phyloP scores from a whole-genome alignment of 768 basidiomycete genomes.

The Sporobolomyces phaffii region DNA sequence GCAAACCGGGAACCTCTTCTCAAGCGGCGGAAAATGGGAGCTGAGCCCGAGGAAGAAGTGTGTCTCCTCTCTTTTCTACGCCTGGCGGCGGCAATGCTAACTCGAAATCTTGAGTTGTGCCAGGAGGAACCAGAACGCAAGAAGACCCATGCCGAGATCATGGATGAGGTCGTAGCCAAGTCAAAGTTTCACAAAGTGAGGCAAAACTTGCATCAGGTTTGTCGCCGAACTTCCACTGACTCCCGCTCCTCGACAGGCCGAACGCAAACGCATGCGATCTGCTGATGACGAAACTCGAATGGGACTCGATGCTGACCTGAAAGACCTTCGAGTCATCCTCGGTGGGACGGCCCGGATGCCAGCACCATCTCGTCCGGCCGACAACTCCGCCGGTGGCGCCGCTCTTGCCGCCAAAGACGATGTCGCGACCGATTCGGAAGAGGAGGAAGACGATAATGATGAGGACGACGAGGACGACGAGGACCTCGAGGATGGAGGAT shows the following conservation, averaged over 20 bases:
- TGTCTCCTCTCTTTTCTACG: not conserved
- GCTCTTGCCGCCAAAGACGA: constrained; percentile 27
- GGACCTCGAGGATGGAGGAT: constrained; percentile 1
- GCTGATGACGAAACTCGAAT: constrained; percentile 77
- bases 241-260: constrained; percentile 53
- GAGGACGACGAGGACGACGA: constrained; percentile 26
- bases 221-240: not conserved
- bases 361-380: constrained; percentile 8
- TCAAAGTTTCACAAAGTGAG: constrained; percentile 89
- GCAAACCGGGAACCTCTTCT: constrained; percentile 32
- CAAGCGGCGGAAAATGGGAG: constrained; percentile 32
- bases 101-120: no score
- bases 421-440: no score
- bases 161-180: constrained; percentile 96
- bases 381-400: not conserved
- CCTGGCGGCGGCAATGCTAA: not conserved
- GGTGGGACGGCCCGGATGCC: constrained; percentile 18
- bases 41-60: constrained; percentile 21
- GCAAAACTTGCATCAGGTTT: constrained; percentile 8
- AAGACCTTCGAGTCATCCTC: constrained; percentile 68
- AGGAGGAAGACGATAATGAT: constrained; percentile 42
- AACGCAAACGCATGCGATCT: constrained; percentile 80
- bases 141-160: constrained; percentile 89
- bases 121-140: constrained; percentile 55
- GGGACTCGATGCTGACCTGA: constrained; percentile 81